Percentiles rank a stretch among this genome's conserved stretches.
Evolutionary conservation across 2,329 filamentous ascomycete species (phyloP).

Genomic region (Balansia obtecta): DNA sequence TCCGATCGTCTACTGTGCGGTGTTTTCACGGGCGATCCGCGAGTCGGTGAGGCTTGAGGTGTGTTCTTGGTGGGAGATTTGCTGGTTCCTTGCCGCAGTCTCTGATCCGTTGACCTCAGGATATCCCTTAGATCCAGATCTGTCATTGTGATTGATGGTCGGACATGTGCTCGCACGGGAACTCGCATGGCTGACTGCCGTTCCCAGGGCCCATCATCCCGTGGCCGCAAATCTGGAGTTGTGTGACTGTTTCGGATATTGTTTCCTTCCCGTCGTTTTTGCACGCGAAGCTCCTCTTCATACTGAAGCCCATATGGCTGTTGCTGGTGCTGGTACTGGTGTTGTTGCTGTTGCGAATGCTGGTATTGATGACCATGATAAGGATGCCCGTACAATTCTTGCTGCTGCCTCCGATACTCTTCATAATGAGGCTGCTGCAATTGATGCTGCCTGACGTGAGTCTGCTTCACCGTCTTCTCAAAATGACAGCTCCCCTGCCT

Average conservation of each 20-base stretch:
- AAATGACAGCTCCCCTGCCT: conserved; percentile 7
- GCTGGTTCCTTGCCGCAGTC: conserved; percentile 29
- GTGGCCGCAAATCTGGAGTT: conserved; percentile 10
- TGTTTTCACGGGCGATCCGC: conserved; percentile 15
- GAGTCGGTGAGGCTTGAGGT: conserved; percentile 8
- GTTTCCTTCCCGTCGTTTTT: conserved; percentile 7
- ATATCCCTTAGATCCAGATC: conserved; percentile 40
- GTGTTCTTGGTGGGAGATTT: conserved; percentile 18
- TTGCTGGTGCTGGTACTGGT: conserved; percentile 3
- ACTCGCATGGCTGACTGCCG: conserved; percentile 2
- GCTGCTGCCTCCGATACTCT: conserved; percentile 5
- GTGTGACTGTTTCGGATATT: conserved; percentile 9
- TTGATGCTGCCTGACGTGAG: conserved; percentile 2
- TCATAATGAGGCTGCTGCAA: conserved; percentile 4
- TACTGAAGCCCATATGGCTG: conserved; percentile 3
- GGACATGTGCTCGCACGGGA: conserved; percentile 11
- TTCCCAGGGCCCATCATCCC: conserved; percentile 7
- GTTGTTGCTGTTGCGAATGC: neutral
- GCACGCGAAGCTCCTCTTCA: conserved; percentile 9
- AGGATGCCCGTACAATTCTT: neutral
- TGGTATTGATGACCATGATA: neutral
- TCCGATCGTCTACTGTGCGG: conserved; percentile 3
- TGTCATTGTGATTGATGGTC: conserved; percentile 19
- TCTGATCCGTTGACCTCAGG: conserved; percentile 38
- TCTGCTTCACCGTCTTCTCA: conserved; percentile 3